Percentiles rank a stretch among this genome's conserved stretches.
Conservation (phyloP, 208 protist genomes). For the Acanthamoeba healyi region DNA sequence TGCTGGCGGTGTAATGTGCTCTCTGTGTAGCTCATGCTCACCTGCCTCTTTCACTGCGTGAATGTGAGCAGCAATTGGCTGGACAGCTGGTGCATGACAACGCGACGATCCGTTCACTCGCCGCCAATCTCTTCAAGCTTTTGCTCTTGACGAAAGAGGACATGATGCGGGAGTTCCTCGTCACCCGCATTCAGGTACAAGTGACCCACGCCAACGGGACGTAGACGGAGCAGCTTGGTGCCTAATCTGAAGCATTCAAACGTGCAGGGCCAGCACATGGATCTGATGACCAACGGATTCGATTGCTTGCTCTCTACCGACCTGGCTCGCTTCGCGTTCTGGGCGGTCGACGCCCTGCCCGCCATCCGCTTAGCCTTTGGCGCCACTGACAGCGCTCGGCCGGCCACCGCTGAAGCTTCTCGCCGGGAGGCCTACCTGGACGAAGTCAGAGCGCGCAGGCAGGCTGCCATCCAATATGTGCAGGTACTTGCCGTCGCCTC, state of each 20-base stretch:
- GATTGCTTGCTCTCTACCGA: constrained; percentile 38
- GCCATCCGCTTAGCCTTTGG: constrained; percentile 21
- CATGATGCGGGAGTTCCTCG: constrained; percentile 14
- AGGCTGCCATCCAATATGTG: neutral
- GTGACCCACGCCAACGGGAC: neutral
- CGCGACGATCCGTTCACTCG: neutral
- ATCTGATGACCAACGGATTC: constrained; percentile 73
- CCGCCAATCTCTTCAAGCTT: constrained; percentile 77
- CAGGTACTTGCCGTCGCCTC: neutral
- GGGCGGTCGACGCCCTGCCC: constrained; percentile 41
- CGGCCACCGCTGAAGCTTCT: neutral
- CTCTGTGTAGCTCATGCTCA: no score
- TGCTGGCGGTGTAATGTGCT: no score
- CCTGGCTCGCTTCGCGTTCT: constrained; percentile 41
- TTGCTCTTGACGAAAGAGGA: constrained; percentile 42
- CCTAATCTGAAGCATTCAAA: no score
- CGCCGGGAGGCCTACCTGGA: constrained; percentile 14
- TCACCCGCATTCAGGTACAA: neutral
- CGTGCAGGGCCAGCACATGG: constrained; percentile 35
- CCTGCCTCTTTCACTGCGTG: neutral
- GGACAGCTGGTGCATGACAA: constrained; percentile 4
- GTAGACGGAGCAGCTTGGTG: neutral
- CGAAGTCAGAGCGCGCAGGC: neutral
- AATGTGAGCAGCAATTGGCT: neutral
- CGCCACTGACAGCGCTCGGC: neutral